Conservation (phyloP, 139 green algal genomes). For the Chlorella sp. region DNA sequence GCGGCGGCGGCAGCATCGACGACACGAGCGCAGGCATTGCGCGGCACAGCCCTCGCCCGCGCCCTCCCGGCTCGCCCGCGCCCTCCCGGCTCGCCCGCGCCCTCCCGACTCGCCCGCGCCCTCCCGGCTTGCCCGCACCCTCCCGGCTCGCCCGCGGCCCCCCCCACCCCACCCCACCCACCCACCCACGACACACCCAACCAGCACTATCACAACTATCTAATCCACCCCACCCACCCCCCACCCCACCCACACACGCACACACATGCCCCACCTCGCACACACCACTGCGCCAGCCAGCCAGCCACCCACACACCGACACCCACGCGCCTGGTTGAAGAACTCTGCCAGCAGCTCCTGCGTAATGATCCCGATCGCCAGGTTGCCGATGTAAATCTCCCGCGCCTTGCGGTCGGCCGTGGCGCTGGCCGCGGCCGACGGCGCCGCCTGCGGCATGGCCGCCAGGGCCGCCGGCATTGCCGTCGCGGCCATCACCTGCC, state of each 20-base stretch:
- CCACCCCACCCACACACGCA: neutral
- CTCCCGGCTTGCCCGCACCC: too few species aligned
- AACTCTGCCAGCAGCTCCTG: constrained; percentile 80
- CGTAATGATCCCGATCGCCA: constrained; percentile 77
- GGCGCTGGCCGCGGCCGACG: neutral
- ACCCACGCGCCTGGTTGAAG: constrained; percentile 72
- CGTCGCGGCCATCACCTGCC: neutral
- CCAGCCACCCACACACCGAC: neutral
- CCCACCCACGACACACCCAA: neutral
- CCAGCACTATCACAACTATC: neutral
- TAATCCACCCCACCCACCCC: neutral
- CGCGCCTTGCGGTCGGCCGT: constrained; percentile 66
- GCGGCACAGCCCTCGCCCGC: too few species aligned
- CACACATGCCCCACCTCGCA: too few species aligned
- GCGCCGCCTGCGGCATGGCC: neutral
- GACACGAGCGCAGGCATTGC: too few species aligned
- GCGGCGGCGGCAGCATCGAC: too few species aligned
- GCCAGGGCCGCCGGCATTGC: neutral
- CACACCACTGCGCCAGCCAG: neutral
- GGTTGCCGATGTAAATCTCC: constrained; percentile 90
- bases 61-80: too few species aligned
- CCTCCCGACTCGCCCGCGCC: too few species aligned
- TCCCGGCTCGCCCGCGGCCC: too few species aligned
- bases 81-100: too few species aligned
- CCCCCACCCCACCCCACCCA: too few species aligned